Base-by-base conservation (phyloP, 208 protist species). In the Leishmania gerbilli region DNA sequence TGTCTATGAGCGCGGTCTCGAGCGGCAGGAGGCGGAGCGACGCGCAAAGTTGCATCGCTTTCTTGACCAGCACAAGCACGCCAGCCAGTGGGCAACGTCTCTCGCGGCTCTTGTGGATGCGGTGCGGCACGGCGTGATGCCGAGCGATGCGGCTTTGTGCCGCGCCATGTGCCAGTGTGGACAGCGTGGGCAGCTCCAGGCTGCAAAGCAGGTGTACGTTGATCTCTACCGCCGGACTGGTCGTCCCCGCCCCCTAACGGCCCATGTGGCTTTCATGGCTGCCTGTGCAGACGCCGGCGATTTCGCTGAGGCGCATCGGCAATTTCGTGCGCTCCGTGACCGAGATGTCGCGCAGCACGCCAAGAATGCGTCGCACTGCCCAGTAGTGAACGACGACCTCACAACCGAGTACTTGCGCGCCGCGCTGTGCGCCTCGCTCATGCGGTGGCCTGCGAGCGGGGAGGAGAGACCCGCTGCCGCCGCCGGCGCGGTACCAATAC, bases 351-450 rank as follows among this genome's bases (percentile, higher is more conserved):
- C 49, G 9, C 72, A 83, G 3, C 51, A 85, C 19, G 72, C 71
- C 49, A 86, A 88, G 55, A 84, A 89, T 53, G 13, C 42, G 3
- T 45, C 55, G 45, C 89, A 94, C 83, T 40, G 55, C 31, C 88
- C 91, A 19, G 83, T 92, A 31, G 86, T 95, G 51, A 92, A 68
- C 42, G 88, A 91, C 71, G 91, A 95, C 64, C 77, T 95, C 42
- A 88, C 80, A 19, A 89, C 88, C 6, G 86, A 92, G 83, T 95
- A 95, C 77, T 88, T 95, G 81, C 84, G 91, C 17, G 84, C 91
- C 6, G 89, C 88, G 37, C 78, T 95, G 68, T 64, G 77, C 24
- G 81, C 85, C 13, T 84, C 90, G 9, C 83, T 82, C 6, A 58
- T 7, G 24, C 72, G 9, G 19, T 68, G 67, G 2, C 21, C 55